Percentiles rank a stretch among this genome's conserved stretches.
Evolutionary conservation across 192 early-diverging fungal genomes (phyloP).

Genomic region (Lunasporangiospora selenospora): DNA sequence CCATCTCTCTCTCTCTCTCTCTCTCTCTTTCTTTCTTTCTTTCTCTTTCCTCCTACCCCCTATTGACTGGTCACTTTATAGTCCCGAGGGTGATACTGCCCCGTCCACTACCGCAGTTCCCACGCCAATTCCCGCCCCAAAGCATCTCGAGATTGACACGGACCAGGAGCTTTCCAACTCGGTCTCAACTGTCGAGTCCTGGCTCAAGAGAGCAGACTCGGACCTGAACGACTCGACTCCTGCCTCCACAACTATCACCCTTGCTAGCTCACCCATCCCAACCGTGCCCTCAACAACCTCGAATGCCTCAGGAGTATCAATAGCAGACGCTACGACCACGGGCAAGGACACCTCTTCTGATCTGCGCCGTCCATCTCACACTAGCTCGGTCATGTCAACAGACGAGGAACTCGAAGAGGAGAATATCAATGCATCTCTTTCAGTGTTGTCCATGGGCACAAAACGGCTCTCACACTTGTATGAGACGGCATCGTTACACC

Average conservation of each 20-base stretch:
- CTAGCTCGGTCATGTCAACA: no score
- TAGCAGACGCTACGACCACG: slow-evolving; percentile 20
- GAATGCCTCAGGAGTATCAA: slow-evolving; percentile 13
- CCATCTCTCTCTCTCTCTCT: background rate
- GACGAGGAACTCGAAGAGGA: slow-evolving; percentile 14
- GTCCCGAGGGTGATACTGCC: no score
- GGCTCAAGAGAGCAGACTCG: slow-evolving; percentile 10
- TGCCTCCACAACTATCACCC: background rate
- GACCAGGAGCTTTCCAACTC: slow-evolving; percentile 10
- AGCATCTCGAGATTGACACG: background rate
- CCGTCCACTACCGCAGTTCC: no score
- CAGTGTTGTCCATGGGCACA: background rate
- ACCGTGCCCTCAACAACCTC: slow-evolving; percentile 1
- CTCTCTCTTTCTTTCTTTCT: no score
- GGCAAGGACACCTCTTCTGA: no score
- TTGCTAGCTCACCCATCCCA: background rate
- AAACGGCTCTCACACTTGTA: slow-evolving; percentile 8
- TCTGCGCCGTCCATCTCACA: no score
- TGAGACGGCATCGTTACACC: slow-evolving; percentile 10
- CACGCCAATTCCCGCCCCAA: background rate
- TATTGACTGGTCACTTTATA: no score
- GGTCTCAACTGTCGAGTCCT: slow-evolving; percentile 26
- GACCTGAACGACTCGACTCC: background rate
- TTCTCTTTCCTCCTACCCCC: no score
- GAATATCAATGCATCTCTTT: background rate